These are phyloP conservation scores for Hibiscus mutabilis DNA, from an alignment of 345 rosid species.

Conservation along the genomic window DNA sequence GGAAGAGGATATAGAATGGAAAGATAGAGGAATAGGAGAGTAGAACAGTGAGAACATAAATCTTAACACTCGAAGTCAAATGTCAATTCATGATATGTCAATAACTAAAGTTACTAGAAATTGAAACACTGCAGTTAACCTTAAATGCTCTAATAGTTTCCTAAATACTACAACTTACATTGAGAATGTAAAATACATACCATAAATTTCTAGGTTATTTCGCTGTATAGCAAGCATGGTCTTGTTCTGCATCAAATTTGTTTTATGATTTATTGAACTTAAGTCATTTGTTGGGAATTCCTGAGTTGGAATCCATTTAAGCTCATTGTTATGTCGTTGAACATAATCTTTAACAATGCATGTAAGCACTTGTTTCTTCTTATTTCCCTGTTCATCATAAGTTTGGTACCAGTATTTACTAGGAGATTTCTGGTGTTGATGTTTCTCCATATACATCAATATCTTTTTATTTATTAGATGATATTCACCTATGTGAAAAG, in stretches of 20 bases:
- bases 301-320: background rate
- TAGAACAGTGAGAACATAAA: background rate
- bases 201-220: background rate
- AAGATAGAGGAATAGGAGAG: background rate
- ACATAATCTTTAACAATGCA: background rate
- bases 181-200: background rate
- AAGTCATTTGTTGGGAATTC: background rate
- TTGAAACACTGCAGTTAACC: background rate
- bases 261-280: background rate
- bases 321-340: background rate
- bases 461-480: background rate
- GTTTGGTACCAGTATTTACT: background rate
- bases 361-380: background rate
- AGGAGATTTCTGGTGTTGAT: background rate
- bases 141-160: background rate
- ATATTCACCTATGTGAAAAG: slow-evolving; percentile 9
- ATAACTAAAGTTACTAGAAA: background rate
- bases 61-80: background rate
- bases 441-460: background rate
- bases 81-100: background rate
- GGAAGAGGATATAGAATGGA: background rate
- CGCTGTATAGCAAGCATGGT: background rate
- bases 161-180: background rate
- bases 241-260: background rate
- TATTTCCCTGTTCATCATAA: background rate